Base-by-base conservation (phyloP, 306 rosid genomes). In the Ochetophila trinervis region DNA sequence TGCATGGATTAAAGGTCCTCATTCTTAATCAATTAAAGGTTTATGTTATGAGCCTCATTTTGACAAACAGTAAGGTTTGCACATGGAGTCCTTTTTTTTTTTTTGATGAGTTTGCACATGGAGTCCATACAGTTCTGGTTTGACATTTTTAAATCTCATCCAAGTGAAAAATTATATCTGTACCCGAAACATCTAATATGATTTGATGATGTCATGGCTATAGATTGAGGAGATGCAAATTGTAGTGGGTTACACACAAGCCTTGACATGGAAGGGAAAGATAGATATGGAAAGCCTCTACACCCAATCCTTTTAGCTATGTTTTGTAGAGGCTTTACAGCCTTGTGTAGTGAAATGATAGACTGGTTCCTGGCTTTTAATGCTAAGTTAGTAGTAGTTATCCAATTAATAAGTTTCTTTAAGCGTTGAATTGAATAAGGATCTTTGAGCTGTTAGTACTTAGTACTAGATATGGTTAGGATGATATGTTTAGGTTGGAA, bases 191-290 rank as follows among this genome's bases (percentile, higher is more conserved):
- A 8, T 11, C 17, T 3, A 3, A 17, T 0, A 8, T 47, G 51
- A 11, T 47, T 47, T 13, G 51, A 47, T 13, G 11, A 4, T 27
- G 37, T 35, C 45, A 51, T 36, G 53, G 47, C 30, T 37, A 42
- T 17, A 54, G 34, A 22, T 62, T 53, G 76, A 32, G 60, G 65
- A 64, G 49, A 72, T 36, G 32, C 27, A 5, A 16, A 20, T 63
- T 48, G 48, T 70, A 51, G 11, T 35, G 24, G 42, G 40, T 15
- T 56, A 30, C 56, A 40, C 24, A 42, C 16, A 17, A 37, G 20
- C 54, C 57, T 63, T 19, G 8, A 20, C 57, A 5, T 19, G 35
- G 55, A 9, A 22, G 36, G 20, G 66, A 13, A 42, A 16, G 49
- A 66, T 51, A 50, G 1, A 37, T 66, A 17, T 57, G 8, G 32